Conservation (phyloP, 495 filamentous ascomycete species). For the Neurospora cerealis region DNA sequence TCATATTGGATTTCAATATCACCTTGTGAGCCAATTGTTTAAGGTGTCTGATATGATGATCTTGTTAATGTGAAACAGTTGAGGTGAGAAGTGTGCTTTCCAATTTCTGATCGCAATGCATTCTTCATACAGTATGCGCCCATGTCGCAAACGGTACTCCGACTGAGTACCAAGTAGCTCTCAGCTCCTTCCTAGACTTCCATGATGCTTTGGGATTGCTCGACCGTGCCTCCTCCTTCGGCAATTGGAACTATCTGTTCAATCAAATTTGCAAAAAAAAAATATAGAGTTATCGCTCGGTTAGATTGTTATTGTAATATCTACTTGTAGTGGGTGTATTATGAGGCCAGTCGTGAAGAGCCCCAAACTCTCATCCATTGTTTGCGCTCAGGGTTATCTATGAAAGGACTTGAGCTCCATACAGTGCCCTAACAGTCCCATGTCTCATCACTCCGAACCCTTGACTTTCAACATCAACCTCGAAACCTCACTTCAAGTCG, state of each 20-base stretch:
- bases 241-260: too few species aligned
- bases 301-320: too few species aligned
- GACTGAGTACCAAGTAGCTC: background rate
- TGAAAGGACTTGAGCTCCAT: background rate
- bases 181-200: too few species aligned
- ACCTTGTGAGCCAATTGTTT: background rate
- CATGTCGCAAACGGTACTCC: background rate
- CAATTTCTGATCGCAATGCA: background rate
- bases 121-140: background rate
- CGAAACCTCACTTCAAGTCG: background rate
- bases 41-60: background rate
- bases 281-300: too few species aligned
- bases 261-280: too few species aligned
- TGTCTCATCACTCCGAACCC: background rate
- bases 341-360: too few species aligned
- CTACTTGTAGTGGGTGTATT: too few species aligned
- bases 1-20: background rate
- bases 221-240: too few species aligned
- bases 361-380: background rate
- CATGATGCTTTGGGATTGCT: too few species aligned
- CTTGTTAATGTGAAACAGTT: background rate
- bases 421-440: background rate
- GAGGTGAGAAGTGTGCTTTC: background rate
- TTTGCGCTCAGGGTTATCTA: background rate
- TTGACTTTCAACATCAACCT: background rate